Base-by-base conservation (phyloP, 2,329 filamentous ascomycete species). In the Sarocladium kiliense region DNA sequence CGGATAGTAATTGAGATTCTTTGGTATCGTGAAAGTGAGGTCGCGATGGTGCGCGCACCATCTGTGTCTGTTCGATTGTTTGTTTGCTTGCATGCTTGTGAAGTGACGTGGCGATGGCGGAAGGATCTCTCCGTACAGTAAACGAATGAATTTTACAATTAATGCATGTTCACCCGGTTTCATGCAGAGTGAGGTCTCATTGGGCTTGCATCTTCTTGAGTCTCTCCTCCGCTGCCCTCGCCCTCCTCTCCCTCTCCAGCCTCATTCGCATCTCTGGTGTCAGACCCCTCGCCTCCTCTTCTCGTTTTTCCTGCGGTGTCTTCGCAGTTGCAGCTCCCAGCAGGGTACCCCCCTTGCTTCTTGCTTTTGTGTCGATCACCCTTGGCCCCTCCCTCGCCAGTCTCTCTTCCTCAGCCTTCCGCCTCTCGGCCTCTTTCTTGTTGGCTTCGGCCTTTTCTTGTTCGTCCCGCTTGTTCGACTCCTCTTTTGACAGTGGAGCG, bases 221-320 rank as follows among this genome's bases (percentile, higher is more conserved):
- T 66, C 93, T 84, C 74, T 93, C 92, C 72, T 97, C 94, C 0
- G 92, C 93, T 9, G 94, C 94, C 63, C 93, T 84, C 3, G 94
- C 94, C 65, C 93, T 86, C 63, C 91, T 79, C 73, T 99, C 94
- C 62, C 94, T 78, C 69, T 97, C 94, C 54, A 97, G 71, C 67
- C 82, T 84, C 81, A 86, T 82, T 67, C 85, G 83, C 82, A 94
- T 92, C 73, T 97, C 93, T 0, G 90, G 86, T 41, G 89, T 95
- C 74, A 97, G 77, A 0, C 93, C 92, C 59, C 90, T 83, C 50
- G 81, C 81, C 69, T 97, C 91, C 65, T 95, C 91, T 66, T 93
- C 88, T 59, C 91, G 81, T 66, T 81, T 84, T 68, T 97, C 90
- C 63, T 91, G 84, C 0, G 87, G 87, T 18, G 88, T 88, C 77